Evolutionary conservation across 106 monocot genomes (phyloP), one percentile per base, ranked within the genome.

Genomic region (Apostasia shenzhenica): DNA sequence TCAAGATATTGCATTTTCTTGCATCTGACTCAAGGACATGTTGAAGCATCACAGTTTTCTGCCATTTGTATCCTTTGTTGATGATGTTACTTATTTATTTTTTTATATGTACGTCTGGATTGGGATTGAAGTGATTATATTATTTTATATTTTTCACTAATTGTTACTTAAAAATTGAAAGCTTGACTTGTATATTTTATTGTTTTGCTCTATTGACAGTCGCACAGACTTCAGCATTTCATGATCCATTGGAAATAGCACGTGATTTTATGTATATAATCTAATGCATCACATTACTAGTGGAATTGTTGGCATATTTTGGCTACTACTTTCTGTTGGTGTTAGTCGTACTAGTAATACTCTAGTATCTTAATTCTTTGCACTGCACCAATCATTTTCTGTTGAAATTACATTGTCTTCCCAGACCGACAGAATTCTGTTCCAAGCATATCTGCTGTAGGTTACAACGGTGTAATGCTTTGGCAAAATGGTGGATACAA

Each of bases 361-460:
- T 14, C 39, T 56, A 57, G 8, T 39, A 49, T 49, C 46, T 68
- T 44, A 68, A 7, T 55, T 55, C 42, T 41, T 53, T 59, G 47
- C 8, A 41, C 45, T 75, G 45, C 45, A 3, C n/a, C 40, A 26
- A n/a, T 57, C 44, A 51, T 59, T 55, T 47, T 2, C 47, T 61
- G 58, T 77, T 72, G 26, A 41, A 75, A 75, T 91, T 94, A 78
- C 73, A 81, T 75, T 10, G 58, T 12, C 44, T 67, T 78, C 46
- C 63, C 80, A 94, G 94, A 91, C 50, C 88, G 91, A 48, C 88
- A 88, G 49, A 81, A 85, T 48, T 81, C 83, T 55, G 51, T 85
- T 48, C 94, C 94, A 55, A 88, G 85, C 71, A 88, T 94, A 57
- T 81, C 85, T 55, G 85, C 69, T 68, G 78, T 94, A 73, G 88